A percentile compares a stretch with the other conserved stretches of the same genome.
phyloP scores from a whole-genome alignment of 2,329 filamentous ascomycete genomes.

The Pseudopyrenochaeta lycopersici region DNA sequence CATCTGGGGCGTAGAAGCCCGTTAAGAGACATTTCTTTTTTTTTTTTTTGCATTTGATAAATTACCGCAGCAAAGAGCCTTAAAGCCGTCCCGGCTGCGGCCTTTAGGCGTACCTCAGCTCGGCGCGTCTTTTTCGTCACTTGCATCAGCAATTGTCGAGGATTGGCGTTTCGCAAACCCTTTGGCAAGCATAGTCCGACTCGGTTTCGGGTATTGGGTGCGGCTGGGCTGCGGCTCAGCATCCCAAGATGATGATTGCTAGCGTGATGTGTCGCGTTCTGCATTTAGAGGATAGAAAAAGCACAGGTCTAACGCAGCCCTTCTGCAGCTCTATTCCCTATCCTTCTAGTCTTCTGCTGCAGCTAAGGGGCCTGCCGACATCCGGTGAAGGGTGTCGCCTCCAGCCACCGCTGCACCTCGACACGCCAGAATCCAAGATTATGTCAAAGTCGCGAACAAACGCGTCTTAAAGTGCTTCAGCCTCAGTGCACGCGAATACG shows the following conservation, averaged over 20 bases:
- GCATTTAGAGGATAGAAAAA: conserved; percentile 28
- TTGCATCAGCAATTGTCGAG: conserved; percentile 20
- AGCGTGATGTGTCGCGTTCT: conserved; percentile 38
- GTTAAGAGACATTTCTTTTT: too few species aligned
- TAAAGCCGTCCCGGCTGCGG: background rate
- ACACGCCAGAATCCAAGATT: conserved; percentile 28
- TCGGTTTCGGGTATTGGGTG: conserved; percentile 33
- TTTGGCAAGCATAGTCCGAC: conserved; percentile 25
- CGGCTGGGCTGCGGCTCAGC: conserved; percentile 32
- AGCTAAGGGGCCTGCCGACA: conserved; percentile 41
- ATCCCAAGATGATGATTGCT: conserved; percentile 28
- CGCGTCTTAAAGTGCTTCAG: conserved; percentile 41
- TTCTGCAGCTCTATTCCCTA: conserved; percentile 23
- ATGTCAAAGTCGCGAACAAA: conserved; percentile 44
- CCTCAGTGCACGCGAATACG: conserved; percentile 42
- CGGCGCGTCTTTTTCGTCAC: conserved; percentile 1
- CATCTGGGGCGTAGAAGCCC: too few species aligned
- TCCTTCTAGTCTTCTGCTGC: conserved; percentile 31
- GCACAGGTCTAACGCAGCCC: conserved; percentile 32
- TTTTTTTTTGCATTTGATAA: too few species aligned
- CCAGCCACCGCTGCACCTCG: conserved; percentile 33
- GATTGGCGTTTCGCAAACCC: conserved; percentile 32
- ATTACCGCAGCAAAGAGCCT: too few species aligned
- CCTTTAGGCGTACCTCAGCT: conserved; percentile 20
- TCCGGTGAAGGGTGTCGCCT: conserved; percentile 16